Evolutionary conservation across 306 rosid genomes (phyloP).

Genomic region (Cotoneaster glaucophyllus): DNA sequence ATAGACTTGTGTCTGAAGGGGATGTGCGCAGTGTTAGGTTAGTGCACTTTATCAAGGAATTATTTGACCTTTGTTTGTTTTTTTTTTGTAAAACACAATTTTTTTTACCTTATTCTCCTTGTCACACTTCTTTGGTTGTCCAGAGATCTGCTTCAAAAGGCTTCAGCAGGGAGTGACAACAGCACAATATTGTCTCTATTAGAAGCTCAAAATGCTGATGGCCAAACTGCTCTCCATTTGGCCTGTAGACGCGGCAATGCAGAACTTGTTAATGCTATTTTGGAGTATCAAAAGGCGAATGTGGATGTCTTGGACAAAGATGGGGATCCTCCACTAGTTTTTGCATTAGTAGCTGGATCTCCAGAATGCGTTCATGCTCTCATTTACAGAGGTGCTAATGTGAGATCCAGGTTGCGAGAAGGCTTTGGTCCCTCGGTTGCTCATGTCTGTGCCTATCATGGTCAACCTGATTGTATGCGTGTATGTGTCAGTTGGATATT

Average conservation of each 20-base stretch:
- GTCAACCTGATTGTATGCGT: constrained; percentile 99
- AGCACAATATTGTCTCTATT: constrained; percentile 52
- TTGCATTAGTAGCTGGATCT: constrained; percentile 97
- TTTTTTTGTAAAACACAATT: not conserved
- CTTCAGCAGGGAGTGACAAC: constrained; percentile 54
- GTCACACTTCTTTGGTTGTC: constrained; percentile 20
- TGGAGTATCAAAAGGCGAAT: constrained; percentile 70
- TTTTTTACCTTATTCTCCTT: constrained; percentile 14
- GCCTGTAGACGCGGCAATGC: constrained; percentile 94
- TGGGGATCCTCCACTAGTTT: constrained; percentile 96
- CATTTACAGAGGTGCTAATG: constrained; percentile 77
- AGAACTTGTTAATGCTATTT: constrained; percentile 82
- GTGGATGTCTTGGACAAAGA: constrained; percentile 93
- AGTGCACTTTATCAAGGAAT: constrained; percentile 23
- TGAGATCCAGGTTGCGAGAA: constrained; percentile 76
- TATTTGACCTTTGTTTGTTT: constrained; percentile 4
- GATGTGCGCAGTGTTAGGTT: constrained; percentile 79
- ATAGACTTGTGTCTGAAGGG: constrained; percentile 83
- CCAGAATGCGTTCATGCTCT: constrained; percentile 83
- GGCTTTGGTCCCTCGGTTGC: constrained; percentile 95
- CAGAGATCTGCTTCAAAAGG: constrained; percentile 77
- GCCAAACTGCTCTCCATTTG: constrained; percentile 96
- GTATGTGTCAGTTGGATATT: constrained; percentile 50
- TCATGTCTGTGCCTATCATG: constrained; percentile 95
- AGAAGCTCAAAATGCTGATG: constrained; percentile 84